Evolutionary conservation across 2,329 filamentous ascomycete genomes (phyloP), one percentile per base, ranked within the genome.

Genomic region (Paradendryphiella salina): DNA sequence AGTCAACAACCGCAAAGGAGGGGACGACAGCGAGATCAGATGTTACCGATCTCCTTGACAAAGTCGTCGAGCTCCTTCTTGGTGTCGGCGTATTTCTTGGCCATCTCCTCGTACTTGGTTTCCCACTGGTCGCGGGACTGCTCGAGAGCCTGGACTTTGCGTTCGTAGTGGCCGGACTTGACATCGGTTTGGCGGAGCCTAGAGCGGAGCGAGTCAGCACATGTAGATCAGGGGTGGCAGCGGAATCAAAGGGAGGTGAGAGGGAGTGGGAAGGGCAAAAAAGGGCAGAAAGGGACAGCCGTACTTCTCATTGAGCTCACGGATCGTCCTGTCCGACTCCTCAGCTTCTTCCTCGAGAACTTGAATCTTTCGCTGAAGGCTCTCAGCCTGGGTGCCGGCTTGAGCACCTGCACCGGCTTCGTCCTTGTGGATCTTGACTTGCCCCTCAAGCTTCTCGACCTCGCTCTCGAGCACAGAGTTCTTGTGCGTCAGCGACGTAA

Each of bases 111-210:
- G 80, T 95, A 97, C 82, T 99, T 97, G 77, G 82, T 75, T 82
- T 97, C 94, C 92, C 92, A 96, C 77, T 92, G 85, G 77, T 96
- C 91, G 70, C 90, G 88, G 75, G 92, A 85, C 72, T 85, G 82
- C 80, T 99, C 94, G 72, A 96, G 86, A 69, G 94, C 93, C 78
- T 96, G 90, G 66, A 97, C 94, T 83, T 97, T 97, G 79, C 94
- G 94, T 82, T 99, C 94, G 79, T 93, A 97, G 82, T 99, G 93
- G 70, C 93, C 94, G 71, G 93, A 92, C 84, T 97, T 97, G 80
- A 97, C 91, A 76, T 99, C 94, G 79, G 94, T 96, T 81, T 96
- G 92, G 76, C 94, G 92, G 73, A 97, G 90, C 81, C 94, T 99
- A 49, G 38, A 18, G 40, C 17, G 31, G 45, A 45, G 49, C 40